Percentiles rank a stretch among this genome's conserved stretches.
phyloP scores from a whole-genome alignment of 1,284 basidiomycete species.

The Hemileia vastatrix region DNA sequence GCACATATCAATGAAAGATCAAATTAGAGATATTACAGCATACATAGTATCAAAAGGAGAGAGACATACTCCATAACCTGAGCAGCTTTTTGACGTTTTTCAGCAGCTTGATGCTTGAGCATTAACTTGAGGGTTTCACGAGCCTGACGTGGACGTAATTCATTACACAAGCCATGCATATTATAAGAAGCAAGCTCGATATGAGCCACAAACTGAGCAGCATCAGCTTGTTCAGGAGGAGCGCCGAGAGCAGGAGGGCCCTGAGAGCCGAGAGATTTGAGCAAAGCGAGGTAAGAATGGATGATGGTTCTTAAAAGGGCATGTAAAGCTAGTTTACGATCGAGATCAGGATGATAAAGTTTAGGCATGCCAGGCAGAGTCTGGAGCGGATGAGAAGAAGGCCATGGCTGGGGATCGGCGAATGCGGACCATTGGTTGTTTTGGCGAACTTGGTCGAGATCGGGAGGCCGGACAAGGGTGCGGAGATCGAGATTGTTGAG shows the following conservation, averaged over 20 bases:
- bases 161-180: slow-evolving; percentile 18
- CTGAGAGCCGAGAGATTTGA: not conserved
- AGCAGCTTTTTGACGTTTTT: slow-evolving; percentile 4
- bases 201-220: slow-evolving; percentile 14
- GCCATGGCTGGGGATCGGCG: slow-evolving; percentile 12
- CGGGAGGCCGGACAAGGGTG: not conserved
- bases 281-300: slow-evolving; percentile 1
- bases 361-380: slow-evolving; percentile 15
- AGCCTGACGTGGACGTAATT: slow-evolving; percentile 10
- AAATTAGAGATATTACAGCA: too few relatives aligned
- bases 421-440: slow-evolving; percentile 1
- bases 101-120: not conserved
- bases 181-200: slow-evolving; percentile 16
- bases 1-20: too few relatives aligned
- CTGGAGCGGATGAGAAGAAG: not conserved
- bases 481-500: not conserved
- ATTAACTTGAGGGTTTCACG: slow-evolving; percentile 12
- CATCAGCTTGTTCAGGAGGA: not conserved
- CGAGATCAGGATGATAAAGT: not conserved
- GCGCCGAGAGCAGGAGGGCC: not conserved
- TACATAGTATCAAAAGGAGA: too few relatives aligned
- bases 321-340: slow-evolving; percentile 8
- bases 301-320: slow-evolving; percentile 6
- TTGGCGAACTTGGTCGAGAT: slow-evolving; percentile 1
- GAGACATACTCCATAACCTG: slow-evolving; percentile 1